Evolutionary conservation across 2,329 filamentous ascomycete genomes (phyloP).

Genomic region (Zelopaecilomyces penicillatus): DNA sequence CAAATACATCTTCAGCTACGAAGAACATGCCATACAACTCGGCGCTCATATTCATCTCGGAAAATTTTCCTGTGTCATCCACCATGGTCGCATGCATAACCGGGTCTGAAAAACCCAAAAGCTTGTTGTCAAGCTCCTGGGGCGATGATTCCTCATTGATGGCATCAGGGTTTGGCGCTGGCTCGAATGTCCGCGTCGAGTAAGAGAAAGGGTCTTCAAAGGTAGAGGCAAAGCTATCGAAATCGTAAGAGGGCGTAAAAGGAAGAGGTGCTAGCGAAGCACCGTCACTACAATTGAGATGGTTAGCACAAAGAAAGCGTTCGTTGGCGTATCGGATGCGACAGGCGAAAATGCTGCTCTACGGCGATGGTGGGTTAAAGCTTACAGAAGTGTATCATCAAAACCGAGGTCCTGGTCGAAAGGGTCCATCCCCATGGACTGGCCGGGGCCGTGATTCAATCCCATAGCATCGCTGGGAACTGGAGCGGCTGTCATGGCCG

Average conservation of each 20-base stretch:
- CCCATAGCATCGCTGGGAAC: slow-evolving; percentile 38
- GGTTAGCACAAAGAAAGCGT: neutral
- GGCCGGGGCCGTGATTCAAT: slow-evolving; percentile 32
- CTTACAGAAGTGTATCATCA: slow-evolving; percentile 50
- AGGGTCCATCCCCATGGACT: slow-evolving; percentile 37
- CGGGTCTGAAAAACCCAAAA: slow-evolving; percentile 65
- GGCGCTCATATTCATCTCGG: slow-evolving; percentile 59
- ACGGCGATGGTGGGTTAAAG: slow-evolving; percentile 7
- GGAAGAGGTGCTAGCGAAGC: slow-evolving; percentile 31
- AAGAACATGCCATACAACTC: slow-evolving; percentile 87
- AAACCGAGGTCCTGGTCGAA: slow-evolving; percentile 47
- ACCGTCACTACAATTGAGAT: slow-evolving; percentile 21
- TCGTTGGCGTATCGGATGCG: slow-evolving; percentile 5
- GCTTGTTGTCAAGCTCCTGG: slow-evolving; percentile 56
- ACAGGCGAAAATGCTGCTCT: slow-evolving; percentile 5
- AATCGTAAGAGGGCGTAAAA: slow-evolving; percentile 53
- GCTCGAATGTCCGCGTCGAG: slow-evolving; percentile 40
- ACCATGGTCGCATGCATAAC: slow-evolving; percentile 52
- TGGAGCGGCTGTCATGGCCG: slow-evolving; percentile 36
- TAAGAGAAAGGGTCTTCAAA: slow-evolving; percentile 61
- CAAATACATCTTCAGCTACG: slow-evolving; percentile 72
- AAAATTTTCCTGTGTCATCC: slow-evolving; percentile 56
- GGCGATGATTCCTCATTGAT: slow-evolving; percentile 40
- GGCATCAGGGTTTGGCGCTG: slow-evolving; percentile 33
- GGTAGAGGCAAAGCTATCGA: slow-evolving; percentile 50